Evolutionary conservation across 148 eudicot species (phyloP), one percentile per base, ranked within the genome.

Genomic region (Heliamphora exappendiculata): DNA sequence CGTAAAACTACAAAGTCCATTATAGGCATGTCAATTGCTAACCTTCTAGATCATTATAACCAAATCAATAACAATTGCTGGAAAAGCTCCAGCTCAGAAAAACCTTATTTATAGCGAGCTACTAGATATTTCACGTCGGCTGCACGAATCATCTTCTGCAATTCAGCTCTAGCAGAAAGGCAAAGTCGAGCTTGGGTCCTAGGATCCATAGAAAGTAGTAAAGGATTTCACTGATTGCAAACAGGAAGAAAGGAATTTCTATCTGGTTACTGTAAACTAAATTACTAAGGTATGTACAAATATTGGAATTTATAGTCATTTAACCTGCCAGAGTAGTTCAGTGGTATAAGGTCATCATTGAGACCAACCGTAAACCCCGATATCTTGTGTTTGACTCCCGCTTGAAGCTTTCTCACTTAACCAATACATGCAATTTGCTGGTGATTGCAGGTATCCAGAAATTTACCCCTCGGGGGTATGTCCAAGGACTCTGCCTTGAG

Each of bases 81-180:
- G n/a, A 26, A 54, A 67, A 70, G 22, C n/a, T 70, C 37, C 24
- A 70, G 57, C 73, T 16, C 73, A 70, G 39, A 8, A 70, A 47
- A 69, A 54, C 72, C 29, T 47, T 42, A 45, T 1, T 47, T 42
- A 45, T 1, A 68, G 51, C 9, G 42, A 44, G 54, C 39, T 11
- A 24, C 51, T 67, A 12, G 37, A 26, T 67, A 9, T 42, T 67
- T 42, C 49, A 67, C 26, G 71, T n/a, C 28, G n/a, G 50, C 71
- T n/a, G 51, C 34, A 42, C 12, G 72, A 68, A 68, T 41, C 31
- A 68, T 68, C 53, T 12, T 12, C 13, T 24, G 53, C 72, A 68
- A 22, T 37, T 41, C 17, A 19, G 49, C 28, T 9, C 7, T 22
- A 39, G 31, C 11, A 37, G 33, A 66, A 39, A 39, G 17, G 47